Percentiles rank a stretch among this genome's conserved stretches.
These are phyloP conservation scores for Berberis thunbergii DNA, from an alignment of 164 flowering plant species.

Conservation along the genomic window DNA sequence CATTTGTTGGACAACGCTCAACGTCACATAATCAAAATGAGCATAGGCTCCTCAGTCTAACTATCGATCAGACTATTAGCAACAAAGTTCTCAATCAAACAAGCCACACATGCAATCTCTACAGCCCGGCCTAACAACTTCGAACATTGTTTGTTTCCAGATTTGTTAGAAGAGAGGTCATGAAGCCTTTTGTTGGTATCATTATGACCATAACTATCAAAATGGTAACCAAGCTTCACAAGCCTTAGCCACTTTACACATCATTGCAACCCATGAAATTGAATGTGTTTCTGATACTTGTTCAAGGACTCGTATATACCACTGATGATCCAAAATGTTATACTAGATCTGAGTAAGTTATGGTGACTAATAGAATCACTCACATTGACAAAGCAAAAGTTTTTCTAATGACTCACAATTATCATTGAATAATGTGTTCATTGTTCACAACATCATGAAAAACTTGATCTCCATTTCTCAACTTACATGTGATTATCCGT, in stretches of 20 bases:
- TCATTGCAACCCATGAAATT: neutral
- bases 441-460: slow-evolving; percentile 3
- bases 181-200: neutral
- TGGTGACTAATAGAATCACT: slow-evolving; percentile 3
- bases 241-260: neutral
- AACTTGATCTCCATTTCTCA: slow-evolving; percentile 4
- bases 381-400: neutral
- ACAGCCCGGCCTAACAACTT: neutral
- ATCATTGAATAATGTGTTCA: neutral
- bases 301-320: neutral
- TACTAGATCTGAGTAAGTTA: neutral
- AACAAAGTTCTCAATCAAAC: neutral
- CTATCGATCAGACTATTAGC: neutral
- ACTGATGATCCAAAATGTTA: neutral
- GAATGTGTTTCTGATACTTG: neutral
- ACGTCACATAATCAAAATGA: neutral
- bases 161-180: slow-evolving; percentile 1
- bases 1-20: neutral
- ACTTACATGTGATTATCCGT: neutral
- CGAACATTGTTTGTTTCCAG: neutral
- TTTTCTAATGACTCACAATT: neutral
- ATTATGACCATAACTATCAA: too few relatives aligned
- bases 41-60: neutral
- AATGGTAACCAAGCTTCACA: too few relatives aligned
- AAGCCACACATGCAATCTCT: neutral